A percentile compares a stretch with the other conserved stretches of the same genome.
Conservation (phyloP, 1,284 basidiomycete species). For the Hymenochaete sp. region DNA sequence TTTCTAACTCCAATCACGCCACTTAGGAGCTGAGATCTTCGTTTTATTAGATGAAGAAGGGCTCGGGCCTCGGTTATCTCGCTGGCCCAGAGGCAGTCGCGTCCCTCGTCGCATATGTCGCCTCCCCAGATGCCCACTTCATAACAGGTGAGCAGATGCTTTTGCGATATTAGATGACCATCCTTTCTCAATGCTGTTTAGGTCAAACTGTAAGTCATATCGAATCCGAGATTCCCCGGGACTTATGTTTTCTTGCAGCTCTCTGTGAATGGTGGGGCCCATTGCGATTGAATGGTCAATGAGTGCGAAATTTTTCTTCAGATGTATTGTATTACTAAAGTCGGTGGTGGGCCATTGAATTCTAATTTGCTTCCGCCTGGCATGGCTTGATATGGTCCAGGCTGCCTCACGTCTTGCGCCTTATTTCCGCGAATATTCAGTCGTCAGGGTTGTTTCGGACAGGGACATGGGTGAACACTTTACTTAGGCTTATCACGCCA, state of each 20-base stretch:
- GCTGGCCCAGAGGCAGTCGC: conserved; percentile 17
- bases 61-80: conserved; percentile 7
- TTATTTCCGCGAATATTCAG: no score
- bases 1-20: not conserved
- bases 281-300: no score
- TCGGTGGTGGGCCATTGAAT: no score
- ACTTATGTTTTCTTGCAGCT: conserved; percentile 7
- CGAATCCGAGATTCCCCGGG: not conserved
- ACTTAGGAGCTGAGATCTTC: not conserved
- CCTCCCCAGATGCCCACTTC: conserved; percentile 19
- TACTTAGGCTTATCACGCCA: no score
- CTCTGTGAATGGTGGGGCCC: conserved; percentile 8
- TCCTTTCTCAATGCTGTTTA: not conserved
- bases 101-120: conserved; percentile 19
- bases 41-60: conserved; percentile 2
- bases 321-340: no score
- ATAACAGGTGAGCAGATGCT: conserved; percentile 20
- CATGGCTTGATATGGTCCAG: no score
- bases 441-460: no score
- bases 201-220: conserved; percentile 14
- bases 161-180: not conserved
- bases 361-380: no score
- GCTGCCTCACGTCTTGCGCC: no score
- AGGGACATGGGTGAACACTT: no score
- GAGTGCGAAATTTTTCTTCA: no score